Conservation (phyloP, 306 rosid species). For the Cucurbita moschata region DNA sequence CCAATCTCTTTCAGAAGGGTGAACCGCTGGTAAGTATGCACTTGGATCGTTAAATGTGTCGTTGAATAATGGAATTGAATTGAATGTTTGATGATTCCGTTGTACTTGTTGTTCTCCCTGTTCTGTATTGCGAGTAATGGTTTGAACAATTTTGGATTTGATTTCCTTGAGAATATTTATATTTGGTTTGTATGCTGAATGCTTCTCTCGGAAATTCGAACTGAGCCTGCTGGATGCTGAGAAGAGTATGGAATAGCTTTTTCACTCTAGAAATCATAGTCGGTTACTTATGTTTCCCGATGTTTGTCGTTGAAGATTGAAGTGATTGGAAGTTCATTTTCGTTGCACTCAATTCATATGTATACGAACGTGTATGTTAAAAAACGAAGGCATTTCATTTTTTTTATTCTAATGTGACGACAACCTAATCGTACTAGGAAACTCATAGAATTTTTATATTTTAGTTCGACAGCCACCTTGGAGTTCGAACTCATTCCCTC, state of each 20-base stretch:
- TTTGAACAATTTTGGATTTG: not conserved
- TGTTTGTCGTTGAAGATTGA: not conserved
- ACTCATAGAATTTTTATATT: not conserved
- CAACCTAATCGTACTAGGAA: not conserved
- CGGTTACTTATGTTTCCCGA: not conserved
- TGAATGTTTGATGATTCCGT: not conserved
- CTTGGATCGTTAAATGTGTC: not conserved
- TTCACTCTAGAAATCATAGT: not conserved
- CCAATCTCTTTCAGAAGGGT: conserved; percentile 59
- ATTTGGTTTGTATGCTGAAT: not conserved
- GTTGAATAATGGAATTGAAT: not conserved
- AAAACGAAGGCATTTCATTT: not conserved
- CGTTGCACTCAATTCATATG: not conserved
- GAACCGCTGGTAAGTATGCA: conserved; percentile 44
- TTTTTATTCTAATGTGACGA: not conserved
- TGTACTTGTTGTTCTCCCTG: not conserved
- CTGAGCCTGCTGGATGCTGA: not conserved
- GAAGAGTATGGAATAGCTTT: not conserved
- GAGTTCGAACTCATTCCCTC: not conserved
- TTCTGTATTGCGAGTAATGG: not conserved
- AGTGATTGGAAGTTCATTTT: not conserved
- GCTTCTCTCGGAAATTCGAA: not conserved
- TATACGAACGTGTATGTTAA: not conserved
- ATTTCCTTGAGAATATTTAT: not conserved
- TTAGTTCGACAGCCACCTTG: not conserved